Evolutionary conservation across 2,329 filamentous ascomycete species (phyloP), one percentile per base, ranked within the genome.

Genomic region (Venturia oleaginea): DNA sequence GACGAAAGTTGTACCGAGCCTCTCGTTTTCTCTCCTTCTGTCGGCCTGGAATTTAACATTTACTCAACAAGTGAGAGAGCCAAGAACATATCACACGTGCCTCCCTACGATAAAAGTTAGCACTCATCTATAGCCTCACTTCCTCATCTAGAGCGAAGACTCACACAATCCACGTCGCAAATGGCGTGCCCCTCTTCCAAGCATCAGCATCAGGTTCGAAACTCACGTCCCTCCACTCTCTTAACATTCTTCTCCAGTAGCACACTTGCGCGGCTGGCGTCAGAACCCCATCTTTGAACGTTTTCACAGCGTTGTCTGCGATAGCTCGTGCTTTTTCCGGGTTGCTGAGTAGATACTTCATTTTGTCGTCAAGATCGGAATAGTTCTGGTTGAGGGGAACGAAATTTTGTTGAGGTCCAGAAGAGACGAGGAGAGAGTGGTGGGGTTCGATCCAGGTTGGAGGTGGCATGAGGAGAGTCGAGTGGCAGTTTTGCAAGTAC

Each of bases 251-350:
- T 13, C 81, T 75, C 82, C 81, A 84, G 67, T 84, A 84, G 67
- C 81, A 84, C 2, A 78, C 76, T 70, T 83, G 79, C 1, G 82
- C 81, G 2, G 81, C 80, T 1, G 81, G 80, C 2, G 81, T 83
- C 38, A 84, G 71, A 68, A 83, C 84, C 5, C 79, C 72, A 67
- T 84, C 80, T 2, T 81, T 75, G 68, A 83, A 83, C n/a, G 76
- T 78, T 55, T 69, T 70, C 10, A 79, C 75, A 3, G 74, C 76
- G 68, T 83, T 82, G 38, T 77, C 72, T 17, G 81, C 82, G 63
- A 85, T 82, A 38, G 70, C 71, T 69, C 80, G 73, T n/a, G 81
- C 80, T 4, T 75, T 70, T 6, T 73, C 68, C 0, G 76, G 76
- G 65, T 83, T 72, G 62, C 75, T 72, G 51, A 80, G 71, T 4